These are phyloP conservation scores for Phaffia tasmanica DNA, from an alignment of 768 basidiomycete species.

Conservation along the genomic window DNA sequence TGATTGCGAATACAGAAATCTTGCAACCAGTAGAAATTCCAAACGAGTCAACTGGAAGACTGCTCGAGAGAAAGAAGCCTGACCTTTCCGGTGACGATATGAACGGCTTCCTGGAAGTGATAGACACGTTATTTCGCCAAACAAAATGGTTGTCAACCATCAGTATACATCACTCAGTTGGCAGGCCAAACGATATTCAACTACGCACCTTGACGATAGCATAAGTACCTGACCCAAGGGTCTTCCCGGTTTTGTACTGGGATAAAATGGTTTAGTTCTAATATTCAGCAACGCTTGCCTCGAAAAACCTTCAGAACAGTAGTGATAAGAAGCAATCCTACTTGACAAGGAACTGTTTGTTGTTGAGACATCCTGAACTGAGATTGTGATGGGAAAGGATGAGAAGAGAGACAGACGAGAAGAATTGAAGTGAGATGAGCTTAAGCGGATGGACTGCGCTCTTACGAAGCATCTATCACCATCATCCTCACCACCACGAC, in stretches of 20 bases:
- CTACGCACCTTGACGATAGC: slow-evolving; percentile 60
- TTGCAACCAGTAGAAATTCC: neutral
- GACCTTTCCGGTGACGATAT: slow-evolving; percentile 27
- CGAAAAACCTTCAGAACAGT: neutral
- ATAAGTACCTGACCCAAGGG: slow-evolving; percentile 83
- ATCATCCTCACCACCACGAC: neutral
- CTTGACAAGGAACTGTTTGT: slow-evolving; percentile 39
- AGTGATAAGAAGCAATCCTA: slow-evolving; percentile 32
- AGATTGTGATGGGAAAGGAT: neutral
- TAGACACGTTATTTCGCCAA: neutral
- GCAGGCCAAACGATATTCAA: neutral
- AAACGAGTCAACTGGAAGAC: neutral
- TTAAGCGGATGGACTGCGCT: neutral
- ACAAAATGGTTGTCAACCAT: neutral
- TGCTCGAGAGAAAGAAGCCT: neutral
- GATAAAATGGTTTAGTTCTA: neutral
- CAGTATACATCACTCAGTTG: neutral
- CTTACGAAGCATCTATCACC: neutral
- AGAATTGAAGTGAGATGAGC: neutral
- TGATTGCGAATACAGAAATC: too few relatives aligned
- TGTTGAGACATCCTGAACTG: slow-evolving; percentile 17
- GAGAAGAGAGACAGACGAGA: neutral
- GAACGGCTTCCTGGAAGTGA: slow-evolving; percentile 16
- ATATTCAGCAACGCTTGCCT: neutral
- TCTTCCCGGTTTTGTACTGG: slow-evolving; percentile 73